These are phyloP conservation scores for Lasiodiplodia gonubiensis DNA, from an alignment of 2,329 filamentous ascomycete species.

Conservation along the genomic window DNA sequence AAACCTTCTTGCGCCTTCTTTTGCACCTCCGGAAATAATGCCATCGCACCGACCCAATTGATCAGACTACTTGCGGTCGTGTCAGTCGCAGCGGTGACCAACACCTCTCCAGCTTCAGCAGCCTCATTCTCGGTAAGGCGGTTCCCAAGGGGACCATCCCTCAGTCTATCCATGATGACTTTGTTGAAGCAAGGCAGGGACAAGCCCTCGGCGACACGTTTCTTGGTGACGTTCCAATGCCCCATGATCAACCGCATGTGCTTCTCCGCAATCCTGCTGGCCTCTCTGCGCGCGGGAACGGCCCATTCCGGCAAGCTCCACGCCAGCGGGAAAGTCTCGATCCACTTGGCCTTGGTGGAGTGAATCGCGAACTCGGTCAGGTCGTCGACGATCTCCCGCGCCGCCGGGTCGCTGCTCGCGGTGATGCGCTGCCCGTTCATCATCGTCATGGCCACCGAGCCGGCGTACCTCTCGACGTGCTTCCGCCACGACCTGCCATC, in stretches of 20 bases:
- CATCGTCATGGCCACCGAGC: constrained; percentile 19
- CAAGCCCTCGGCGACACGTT: background rate
- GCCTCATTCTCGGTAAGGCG: constrained; percentile 1
- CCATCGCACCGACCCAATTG: constrained; percentile 42
- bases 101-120: background rate
- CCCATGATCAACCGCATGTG: constrained; percentile 45
- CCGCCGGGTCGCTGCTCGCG: background rate
- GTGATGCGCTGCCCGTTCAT: constrained; percentile 13
- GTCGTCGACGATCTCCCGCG: background rate
- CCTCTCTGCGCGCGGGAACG: constrained; percentile 47
- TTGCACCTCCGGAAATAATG: constrained; percentile 38
- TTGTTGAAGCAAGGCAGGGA: constrained; percentile 6
- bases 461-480: constrained; percentile 5
- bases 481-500: background rate
- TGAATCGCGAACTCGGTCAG: background rate
- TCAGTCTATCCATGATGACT: background rate
- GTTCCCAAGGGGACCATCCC: background rate
- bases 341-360: background rate
- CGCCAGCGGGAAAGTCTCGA: constrained; percentile 55
- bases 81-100: constrained; percentile 28
- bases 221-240: constrained; percentile 33
- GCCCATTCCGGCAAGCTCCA: constrained; percentile 43
- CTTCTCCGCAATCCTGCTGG: constrained; percentile 35
- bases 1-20: constrained; percentile 37
- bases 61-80: constrained; percentile 35